These are phyloP conservation scores for Durio zibethinus DNA, from an alignment of 345 rosid genomes.

Conservation along the genomic window DNA sequence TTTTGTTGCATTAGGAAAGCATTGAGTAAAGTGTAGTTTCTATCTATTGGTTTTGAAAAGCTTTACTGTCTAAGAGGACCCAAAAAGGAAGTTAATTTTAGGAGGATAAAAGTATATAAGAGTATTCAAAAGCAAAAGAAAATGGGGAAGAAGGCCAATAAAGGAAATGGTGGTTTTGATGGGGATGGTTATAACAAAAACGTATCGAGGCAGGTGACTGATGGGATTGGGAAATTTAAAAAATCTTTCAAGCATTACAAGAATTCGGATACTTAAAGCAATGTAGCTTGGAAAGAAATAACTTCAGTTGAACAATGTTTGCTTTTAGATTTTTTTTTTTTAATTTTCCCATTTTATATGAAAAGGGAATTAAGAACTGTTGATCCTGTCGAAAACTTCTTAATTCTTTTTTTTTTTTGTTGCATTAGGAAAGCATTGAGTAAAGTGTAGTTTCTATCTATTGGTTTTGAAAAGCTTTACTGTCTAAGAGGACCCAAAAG, in stretches of 20 bases:
- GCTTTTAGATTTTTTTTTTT: neutral
- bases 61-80: neutral
- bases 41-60: neutral
- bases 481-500: neutral
- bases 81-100: neutral
- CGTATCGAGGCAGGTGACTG: conserved; percentile 24
- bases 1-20: neutral
- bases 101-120: neutral
- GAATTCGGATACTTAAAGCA: conserved; percentile 10
- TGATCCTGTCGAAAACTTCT: neutral
- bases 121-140: conserved; percentile 38
- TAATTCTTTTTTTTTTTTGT: neutral
- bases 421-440: neutral
- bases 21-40: neutral
- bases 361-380: neutral
- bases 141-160: conserved; percentile 48
- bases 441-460: neutral
- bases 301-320: neutral
- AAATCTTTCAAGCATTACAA: conserved; percentile 39
- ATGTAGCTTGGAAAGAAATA: neutral
- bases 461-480: neutral
- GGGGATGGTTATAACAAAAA: conserved; percentile 36
- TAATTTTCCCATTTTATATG: neutral
- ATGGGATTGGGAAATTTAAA: conserved; percentile 15
- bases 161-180: conserved; percentile 46